A percentile compares a stretch with the other conserved stretches of the same genome.
These are phyloP conservation scores for Citrus sinensis DNA, from an alignment of 345 rosid species.

Conservation along the genomic window DNA sequence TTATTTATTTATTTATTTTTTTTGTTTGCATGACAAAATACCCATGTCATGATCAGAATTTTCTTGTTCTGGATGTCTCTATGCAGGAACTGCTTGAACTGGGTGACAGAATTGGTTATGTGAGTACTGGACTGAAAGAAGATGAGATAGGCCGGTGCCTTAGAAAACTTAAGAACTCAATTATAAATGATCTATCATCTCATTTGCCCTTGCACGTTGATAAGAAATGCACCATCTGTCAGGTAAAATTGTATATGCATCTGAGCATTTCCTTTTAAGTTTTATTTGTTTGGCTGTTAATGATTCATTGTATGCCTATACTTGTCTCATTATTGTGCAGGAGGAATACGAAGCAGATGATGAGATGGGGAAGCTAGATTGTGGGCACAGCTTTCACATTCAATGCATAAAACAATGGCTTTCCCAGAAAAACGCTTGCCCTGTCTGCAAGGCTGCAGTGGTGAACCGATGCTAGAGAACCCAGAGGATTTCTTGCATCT, in stretches of 20 bases:
- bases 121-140: slow-evolving; percentile 76
- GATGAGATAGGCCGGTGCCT: slow-evolving; percentile 70
- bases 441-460: slow-evolving; percentile 73
- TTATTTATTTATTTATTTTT: not conserved
- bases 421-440: slow-evolving; percentile 71
- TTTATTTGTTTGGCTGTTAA: not conserved
- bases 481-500: not conserved
- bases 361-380: slow-evolving; percentile 64
- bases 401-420: slow-evolving; percentile 90
- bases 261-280: not conserved
- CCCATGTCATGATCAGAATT: not conserved
- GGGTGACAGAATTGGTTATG: slow-evolving; percentile 84
- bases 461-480: slow-evolving; percentile 38
- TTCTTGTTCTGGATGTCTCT: slow-evolving; percentile 1
- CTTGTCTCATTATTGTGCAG: slow-evolving; percentile 31
- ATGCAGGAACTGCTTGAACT: slow-evolving; percentile 82
- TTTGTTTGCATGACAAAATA: not conserved
- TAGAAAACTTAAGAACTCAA: slow-evolving; percentile 46
- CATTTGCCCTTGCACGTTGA: slow-evolving; percentile 31
- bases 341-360: slow-evolving; percentile 73
- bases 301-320: not conserved
- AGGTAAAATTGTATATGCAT: slow-evolving; percentile 36
- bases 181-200: slow-evolving; percentile 31
- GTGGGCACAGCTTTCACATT: slow-evolving; percentile 79
- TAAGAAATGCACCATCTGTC: slow-evolving; percentile 84